phyloP scores from a whole-genome alignment of 2,329 filamentous ascomycete genomes.

The Scytalidium lignicola region DNA sequence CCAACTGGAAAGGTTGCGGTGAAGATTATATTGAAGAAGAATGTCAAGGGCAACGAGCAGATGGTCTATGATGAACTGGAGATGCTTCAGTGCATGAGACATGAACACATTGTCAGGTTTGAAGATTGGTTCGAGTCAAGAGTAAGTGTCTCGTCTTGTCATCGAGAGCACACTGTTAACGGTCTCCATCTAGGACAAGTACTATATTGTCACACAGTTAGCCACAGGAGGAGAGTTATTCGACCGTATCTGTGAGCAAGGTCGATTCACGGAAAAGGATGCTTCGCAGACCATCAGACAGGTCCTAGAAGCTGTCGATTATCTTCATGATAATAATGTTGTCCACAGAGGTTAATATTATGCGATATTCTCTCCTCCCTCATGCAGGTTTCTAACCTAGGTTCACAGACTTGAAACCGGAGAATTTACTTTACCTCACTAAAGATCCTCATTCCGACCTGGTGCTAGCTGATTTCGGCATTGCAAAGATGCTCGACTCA shows the following conservation, averaged over 20 bases:
- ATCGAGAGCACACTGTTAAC: conserved; percentile 1
- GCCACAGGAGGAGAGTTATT: conserved; percentile 96
- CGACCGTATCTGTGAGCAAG: conserved; percentile 95
- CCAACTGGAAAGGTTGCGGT: conserved; percentile 83
- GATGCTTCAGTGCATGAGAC: conserved; percentile 85
- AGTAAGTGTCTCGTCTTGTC: conserved; percentile 44
- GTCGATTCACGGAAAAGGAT: conserved; percentile 98
- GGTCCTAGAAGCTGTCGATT: conserved; percentile 87
- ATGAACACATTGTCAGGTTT: conserved; percentile 95
- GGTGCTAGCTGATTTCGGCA: conserved; percentile 95
- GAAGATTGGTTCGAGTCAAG: conserved; percentile 99
- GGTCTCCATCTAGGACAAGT: conserved; percentile 71
- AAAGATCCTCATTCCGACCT: conserved; percentile 72
- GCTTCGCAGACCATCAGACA: conserved; percentile 86
- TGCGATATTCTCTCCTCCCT: background rate
- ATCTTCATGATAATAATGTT: conserved; percentile 89
- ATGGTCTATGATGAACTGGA: conserved; percentile 98
- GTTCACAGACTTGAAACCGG: conserved; percentile 83
- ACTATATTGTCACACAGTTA: conserved; percentile 97
- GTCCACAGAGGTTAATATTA: conserved; percentile 73
- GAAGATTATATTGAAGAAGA: conserved; percentile 99
- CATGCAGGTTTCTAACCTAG: background rate
- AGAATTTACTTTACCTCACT: conserved; percentile 93
- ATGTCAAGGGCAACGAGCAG: conserved; percentile 94
- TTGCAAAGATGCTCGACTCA: conserved; percentile 93